Evolutionary conservation across 1,284 basidiomycete species (phyloP).

Genomic region (Phaffia rhodozyma): DNA sequence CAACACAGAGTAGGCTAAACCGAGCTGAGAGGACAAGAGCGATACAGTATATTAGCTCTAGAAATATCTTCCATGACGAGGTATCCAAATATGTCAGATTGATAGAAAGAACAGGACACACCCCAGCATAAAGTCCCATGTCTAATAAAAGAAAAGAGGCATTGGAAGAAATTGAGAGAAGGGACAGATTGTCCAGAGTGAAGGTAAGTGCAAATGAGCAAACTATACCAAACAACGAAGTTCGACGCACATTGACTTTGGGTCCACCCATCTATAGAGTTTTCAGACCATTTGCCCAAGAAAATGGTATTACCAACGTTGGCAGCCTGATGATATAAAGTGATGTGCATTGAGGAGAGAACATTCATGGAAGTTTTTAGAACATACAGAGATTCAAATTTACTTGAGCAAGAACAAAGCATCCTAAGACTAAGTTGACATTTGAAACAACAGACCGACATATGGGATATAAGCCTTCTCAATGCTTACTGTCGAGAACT

Average conservation of each 20-base stretch:
- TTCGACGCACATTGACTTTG: slow-evolving; percentile 25
- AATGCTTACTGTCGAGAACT: not conserved
- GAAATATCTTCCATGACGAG: no score
- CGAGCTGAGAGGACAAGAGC: not conserved
- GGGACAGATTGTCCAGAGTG: no score
- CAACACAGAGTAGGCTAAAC: slow-evolving; percentile 6
- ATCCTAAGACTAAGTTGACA: not conserved
- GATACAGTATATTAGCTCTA: no score
- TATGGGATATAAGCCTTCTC: no score
- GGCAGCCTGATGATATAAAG: slow-evolving; percentile 18
- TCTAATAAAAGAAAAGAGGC: not conserved
- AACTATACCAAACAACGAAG: no score
- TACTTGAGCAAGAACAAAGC: not conserved
- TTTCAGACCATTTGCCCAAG: slow-evolving; percentile 28
- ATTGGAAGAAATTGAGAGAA: no score
- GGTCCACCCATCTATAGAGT: slow-evolving; percentile 22
- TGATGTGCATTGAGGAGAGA: slow-evolving; percentile 12
- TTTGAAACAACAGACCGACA: not conserved
- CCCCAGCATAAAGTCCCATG: slow-evolving; percentile 8
- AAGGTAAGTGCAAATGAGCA: no score
- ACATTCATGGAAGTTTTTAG: no score
- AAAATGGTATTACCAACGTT: slow-evolving; percentile 26
- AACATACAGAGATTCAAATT: no score
- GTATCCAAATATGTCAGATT: not conserved
- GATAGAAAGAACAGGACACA: not conserved